Percentiles rank a stretch among this genome's conserved stretches.
phyloP scores from a whole-genome alignment of 805 yeast species.

The Suhomyces sp. region DNA sequence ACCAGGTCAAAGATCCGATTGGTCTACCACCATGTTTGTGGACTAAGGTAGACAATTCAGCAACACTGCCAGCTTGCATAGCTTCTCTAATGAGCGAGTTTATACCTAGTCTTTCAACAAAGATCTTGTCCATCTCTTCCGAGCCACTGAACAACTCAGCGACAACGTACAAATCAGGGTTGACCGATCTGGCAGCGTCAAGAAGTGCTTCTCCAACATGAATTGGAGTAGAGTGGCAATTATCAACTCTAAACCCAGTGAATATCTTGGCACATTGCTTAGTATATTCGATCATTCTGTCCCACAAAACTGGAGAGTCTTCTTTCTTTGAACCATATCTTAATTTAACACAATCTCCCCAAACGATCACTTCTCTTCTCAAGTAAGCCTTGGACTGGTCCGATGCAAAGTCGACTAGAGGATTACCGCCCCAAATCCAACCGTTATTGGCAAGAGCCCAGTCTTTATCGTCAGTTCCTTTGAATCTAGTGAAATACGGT shows the following conservation, averaged over 20 bases:
- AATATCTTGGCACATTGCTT: slow-evolving; percentile 69
- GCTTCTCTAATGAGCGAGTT: slow-evolving; percentile 92
- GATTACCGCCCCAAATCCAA: slow-evolving; percentile 98
- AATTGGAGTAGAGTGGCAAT: slow-evolving; percentile 93
- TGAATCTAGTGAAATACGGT: slow-evolving; percentile 81
- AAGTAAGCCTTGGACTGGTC: slow-evolving; percentile 73
- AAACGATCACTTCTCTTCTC: slow-evolving; percentile 88
- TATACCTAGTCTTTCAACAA: slow-evolving; percentile 87
- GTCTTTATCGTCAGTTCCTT: slow-evolving; percentile 48
- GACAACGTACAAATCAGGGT: slow-evolving; percentile 86
- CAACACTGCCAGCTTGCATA: slow-evolving; percentile 92
- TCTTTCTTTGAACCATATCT: slow-evolving; percentile 76
- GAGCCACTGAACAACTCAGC: slow-evolving; percentile 95
- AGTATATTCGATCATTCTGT: slow-evolving; percentile 78
- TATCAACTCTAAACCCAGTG: slow-evolving; percentile 89
- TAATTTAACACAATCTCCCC: slow-evolving; percentile 97
- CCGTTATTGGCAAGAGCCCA: slow-evolving; percentile 92
- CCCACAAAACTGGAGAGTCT: slow-evolving; percentile 90
- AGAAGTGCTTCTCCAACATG: slow-evolving; percentile 89
- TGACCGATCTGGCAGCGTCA: slow-evolving; percentile 81
- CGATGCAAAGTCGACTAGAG: slow-evolving; percentile 91
- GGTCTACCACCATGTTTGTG: slow-evolving; percentile 96
- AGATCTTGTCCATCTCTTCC: slow-evolving; percentile 83
- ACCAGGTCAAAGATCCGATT: slow-evolving; percentile 83
- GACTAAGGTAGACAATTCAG: slow-evolving; percentile 79